Base-by-base conservation (phyloP, 495 filamentous ascomycete species). In the Pseudevernia furfuracea region DNA sequence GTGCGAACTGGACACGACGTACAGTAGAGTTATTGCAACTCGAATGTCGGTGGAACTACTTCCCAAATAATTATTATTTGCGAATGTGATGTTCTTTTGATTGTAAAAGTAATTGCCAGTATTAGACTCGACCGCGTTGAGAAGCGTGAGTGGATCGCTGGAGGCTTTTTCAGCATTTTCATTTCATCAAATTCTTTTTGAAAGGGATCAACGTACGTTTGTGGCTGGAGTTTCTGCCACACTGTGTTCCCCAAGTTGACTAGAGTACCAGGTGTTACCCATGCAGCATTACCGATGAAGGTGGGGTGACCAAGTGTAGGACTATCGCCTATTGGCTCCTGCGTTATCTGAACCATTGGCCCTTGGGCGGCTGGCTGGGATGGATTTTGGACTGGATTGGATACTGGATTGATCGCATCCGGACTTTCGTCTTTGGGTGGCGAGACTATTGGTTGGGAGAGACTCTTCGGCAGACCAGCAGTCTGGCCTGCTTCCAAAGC, bases 201-300 rank as follows among this genome's bases (percentile, higher is more conserved):
- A 48, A n/a, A n/a, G n/a, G 23, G 23, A n/a, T 7, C 10, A 25
- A 25, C 46, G n/a, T 48, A 48, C 46, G n/a, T 48, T 25, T 23
- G 8, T 48, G 46, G 15, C 12, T 25, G 11, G 8, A 60, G 37
- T 1, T 60, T 6, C 28, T 3, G 2, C 58, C 58, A 60, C 25
- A 60, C 43, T 15, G 58, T 30, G 43, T 60, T 60, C 11, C 37
- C 58, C 37, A 60, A 28, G 38, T 43, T 43, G 32, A n/a, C 17
- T 34, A 60, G 23, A 60, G 43, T 43, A 60, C 58, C 58, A 43
- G 58, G 58, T 15, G 58, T 30, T 10, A 60, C 58, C 28, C 38
- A 60, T 17, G 37, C 58, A 37, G 58, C 58, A 60, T 60, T 60
- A 10, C 58, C 58, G 34, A 60, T 60, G 37, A 38, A 60, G 25